Evolutionary conservation across 139 green algal species (phyloP), one percentile per base, ranked within the genome.

Genomic region (Chlorella sp.): DNA sequence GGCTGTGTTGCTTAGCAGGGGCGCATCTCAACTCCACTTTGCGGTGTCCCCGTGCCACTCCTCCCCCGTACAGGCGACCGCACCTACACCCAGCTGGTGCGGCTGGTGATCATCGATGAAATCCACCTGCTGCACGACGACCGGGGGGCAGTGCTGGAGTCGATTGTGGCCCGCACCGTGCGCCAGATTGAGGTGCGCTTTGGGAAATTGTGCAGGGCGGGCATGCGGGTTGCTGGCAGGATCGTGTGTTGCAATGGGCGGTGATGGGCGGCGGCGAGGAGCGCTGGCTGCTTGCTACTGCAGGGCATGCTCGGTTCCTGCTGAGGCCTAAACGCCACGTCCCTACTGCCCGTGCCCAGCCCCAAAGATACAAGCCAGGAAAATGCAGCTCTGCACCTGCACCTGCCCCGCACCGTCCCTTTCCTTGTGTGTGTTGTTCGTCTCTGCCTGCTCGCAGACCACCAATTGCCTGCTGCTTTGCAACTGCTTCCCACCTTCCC

Each of bases 81-180:
- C 71, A 85, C 92, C 75, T 99, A 99, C 94, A 98, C 98, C 60
- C 95, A 98, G 91, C 91, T 97, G 42, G 96, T 98, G 66, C 95
- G 95, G 82, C 95, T 99, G 93, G 88, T 99, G 32, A 99, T 99
- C 93, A 98, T 99, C 73, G 98, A 99, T 89, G 98, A 99, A 94
- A 97, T 99, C 87, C 98, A 99, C 93, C 92, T 99, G 91, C 96
- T 99, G 91, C 98, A 99, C 89, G 98, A 99, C 92, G 93, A 94
- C 89, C 95, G 98, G 57, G 98, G 98, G 0, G 96, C 98, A 32
- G 98, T 99, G 85, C 95, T 99, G 64, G 98, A 99, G 93, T 95
- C 89, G 88, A 98, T 99, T 85, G 96, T 99, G 34, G 96, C 97
- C 4, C 89, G 98, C 48, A 99, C 98, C 36, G 95, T 99, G 32